Evolutionary conservation across 306 rosid species (phyloP), one percentile per base, ranked within the genome.

Genomic region (Ochetophila trinervis): DNA sequence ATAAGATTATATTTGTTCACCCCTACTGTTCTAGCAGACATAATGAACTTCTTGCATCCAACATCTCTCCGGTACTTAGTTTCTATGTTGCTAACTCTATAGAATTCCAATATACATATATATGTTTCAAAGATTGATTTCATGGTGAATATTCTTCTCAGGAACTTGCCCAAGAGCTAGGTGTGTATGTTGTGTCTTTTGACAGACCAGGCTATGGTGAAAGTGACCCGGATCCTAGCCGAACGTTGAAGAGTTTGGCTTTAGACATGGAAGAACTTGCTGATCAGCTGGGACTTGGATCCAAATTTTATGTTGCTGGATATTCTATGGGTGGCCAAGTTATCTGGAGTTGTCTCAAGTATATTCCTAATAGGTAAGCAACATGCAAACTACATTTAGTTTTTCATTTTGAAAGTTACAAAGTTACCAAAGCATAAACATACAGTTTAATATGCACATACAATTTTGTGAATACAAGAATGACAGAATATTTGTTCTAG

Each of bases 161-260:
- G 87, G 84, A 77, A 8, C 16, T 74, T 66, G n/a, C 67, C 23
- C 73, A 68, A 66, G 80, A 74, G 34, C 60, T 73, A 1, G 87
- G 82, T 18, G 60, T 57, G 16, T 74, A 79, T 19, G 44, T 79
- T 1, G 80, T 83, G 49, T 80, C 80, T 3, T 76, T 79, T 76
- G 85, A 83, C 66, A 76, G 74, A 69, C 69, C 85, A 51, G 82
- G 82, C 5, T 79, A 83, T 67, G 87, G 84, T 37, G 82, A 83
- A 22, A 83, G 84, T 74, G 87, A 79, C 13, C 71, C 82, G 6
- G 55, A 83, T 70, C 80, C 82, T 0, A 67, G 57, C 11, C 40
- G 71, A 44, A 76, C 76, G 0, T 5, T 36, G 0, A 63, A 74
- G 37, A 76, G 85, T 56, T 66, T 76, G 76, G 83, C 88, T 54